phyloP scores from a whole-genome alignment of 1,284 basidiomycete species.

The Rhodotorula sp. region DNA sequence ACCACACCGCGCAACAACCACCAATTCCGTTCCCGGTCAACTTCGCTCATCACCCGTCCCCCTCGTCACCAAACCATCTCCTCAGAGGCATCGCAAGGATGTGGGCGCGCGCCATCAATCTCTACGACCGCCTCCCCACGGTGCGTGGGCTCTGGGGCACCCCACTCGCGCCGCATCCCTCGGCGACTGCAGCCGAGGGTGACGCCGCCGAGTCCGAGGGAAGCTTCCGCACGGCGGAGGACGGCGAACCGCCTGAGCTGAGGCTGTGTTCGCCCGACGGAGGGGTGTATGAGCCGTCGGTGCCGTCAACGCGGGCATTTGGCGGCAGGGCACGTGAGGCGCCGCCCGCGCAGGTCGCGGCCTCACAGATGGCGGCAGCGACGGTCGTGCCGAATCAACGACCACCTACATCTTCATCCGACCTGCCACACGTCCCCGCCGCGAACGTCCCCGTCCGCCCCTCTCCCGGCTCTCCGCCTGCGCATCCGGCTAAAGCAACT shows the following conservation, averaged over 20 bases:
- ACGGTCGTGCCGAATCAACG: too few species aligned
- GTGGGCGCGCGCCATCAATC: background rate
- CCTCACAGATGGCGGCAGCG: too few species aligned
- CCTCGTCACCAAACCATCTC: background rate
- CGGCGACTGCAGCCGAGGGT: background rate
- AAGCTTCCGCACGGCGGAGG: background rate
- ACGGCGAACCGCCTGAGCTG: background rate
- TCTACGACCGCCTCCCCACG: background rate
- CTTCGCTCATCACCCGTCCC: background rate
- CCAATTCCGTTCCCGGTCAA: too few species aligned
- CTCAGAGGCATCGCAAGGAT: background rate
- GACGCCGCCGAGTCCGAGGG: background rate
- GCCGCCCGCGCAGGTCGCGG: background rate
- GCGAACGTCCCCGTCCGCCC: too few species aligned
- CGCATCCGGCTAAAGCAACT: background rate
- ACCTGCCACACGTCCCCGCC: too few species aligned
- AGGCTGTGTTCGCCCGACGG: background rate
- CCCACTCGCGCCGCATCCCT: background rate
- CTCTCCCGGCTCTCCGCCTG: too few species aligned
- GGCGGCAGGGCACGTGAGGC: background rate
- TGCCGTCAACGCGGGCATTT: background rate
- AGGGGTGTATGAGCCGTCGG: background rate
- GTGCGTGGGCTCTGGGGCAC: background rate
- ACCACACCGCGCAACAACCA: too few species aligned
- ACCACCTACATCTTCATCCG: too few species aligned